phyloP scores from a whole-genome alignment of 371 early-diverging fungal species.

The Basidiobolus heterosporus region DNA sequence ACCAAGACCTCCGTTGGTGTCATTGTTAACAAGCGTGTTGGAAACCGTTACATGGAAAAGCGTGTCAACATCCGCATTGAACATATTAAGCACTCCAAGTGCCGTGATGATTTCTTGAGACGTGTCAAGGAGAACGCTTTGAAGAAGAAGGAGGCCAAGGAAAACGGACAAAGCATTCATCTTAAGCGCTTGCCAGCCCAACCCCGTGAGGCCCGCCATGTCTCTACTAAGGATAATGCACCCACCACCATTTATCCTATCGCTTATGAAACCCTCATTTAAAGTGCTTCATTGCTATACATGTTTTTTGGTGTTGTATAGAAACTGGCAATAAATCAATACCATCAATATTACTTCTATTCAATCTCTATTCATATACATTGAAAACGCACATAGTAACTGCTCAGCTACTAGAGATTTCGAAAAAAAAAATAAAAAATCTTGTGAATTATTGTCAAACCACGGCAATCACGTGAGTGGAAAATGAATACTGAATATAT shows the following conservation, averaged over 20 bases:
- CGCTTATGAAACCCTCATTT: slow-evolving; percentile 63
- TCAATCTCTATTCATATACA: too few species aligned
- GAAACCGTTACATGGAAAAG: slow-evolving; percentile 96
- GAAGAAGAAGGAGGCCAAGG: slow-evolving; percentile 53
- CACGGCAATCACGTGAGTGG: too few species aligned
- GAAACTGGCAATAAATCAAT: too few species aligned
- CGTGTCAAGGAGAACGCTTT: slow-evolving; percentile 91
- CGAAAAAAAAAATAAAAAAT: too few species aligned
- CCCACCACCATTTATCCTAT: slow-evolving; percentile 86
- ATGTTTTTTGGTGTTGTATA: too few species aligned
- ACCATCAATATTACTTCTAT: too few species aligned
- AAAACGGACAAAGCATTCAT: slow-evolving; percentile 32
- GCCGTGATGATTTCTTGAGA: slow-evolving; percentile 94
- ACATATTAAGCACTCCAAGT: slow-evolving; percentile 99
- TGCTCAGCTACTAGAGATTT: too few species aligned
- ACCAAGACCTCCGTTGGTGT: slow-evolving; percentile 97
- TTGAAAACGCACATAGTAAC: too few species aligned
- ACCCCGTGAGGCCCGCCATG: slow-evolving; percentile 81
- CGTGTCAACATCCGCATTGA: slow-evolving; percentile 96
- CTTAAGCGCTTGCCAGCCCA: slow-evolving; percentile 87
- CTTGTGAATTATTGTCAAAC: too few species aligned
- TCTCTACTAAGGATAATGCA: slow-evolving; percentile 74
- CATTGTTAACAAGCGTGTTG: slow-evolving; percentile 95
- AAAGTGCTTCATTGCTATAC: too few species aligned
- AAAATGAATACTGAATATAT: too few species aligned